Percentiles rank a stretch among this genome's conserved stretches.
phyloP scores from a whole-genome alignment of 2,329 filamentous ascomycete genomes.

The Myriosclerotinia duriaeana region DNA sequence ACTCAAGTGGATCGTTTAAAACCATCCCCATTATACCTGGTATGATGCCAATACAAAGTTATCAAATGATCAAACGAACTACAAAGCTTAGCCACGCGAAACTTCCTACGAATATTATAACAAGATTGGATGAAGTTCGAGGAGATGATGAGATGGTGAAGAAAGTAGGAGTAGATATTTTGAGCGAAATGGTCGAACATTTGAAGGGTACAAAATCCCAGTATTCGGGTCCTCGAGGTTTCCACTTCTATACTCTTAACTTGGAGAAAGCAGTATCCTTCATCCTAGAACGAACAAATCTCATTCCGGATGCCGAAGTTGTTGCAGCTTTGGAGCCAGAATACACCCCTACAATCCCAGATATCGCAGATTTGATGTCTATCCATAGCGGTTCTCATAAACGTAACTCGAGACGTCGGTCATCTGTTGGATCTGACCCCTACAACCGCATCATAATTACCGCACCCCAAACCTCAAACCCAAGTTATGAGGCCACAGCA shows the following conservation, averaged over 20 bases:
- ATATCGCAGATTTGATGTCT: conserved; percentile 38
- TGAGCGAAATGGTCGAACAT: conserved; percentile 79
- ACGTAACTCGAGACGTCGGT: conserved; percentile 31
- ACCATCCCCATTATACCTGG: conserved; percentile 88
- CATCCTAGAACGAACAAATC: conserved; percentile 78
- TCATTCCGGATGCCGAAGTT: conserved; percentile 65
- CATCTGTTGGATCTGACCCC: conserved; percentile 75
- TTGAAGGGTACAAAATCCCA: conserved; percentile 63
- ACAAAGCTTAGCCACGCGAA: conserved; percentile 91
- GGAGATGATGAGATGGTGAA: conserved; percentile 82
- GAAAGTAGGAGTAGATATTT: conserved; percentile 73
- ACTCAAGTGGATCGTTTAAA: conserved; percentile 83
- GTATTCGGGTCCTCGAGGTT: conserved; percentile 66
- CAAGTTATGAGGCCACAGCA: conserved; percentile 70
- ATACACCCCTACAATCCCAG: conserved; percentile 43
- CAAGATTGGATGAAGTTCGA: conserved; percentile 69
- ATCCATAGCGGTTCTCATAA: conserved; percentile 18
- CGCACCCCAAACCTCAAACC: conserved; percentile 56
- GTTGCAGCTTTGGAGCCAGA: conserved; percentile 44
- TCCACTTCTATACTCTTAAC: conserved; percentile 97
- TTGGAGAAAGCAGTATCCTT: conserved; percentile 94
- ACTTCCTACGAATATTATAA: conserved; percentile 69
- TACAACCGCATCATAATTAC: conserved; percentile 86
- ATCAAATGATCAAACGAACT: conserved; percentile 90
- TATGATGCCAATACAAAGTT: conserved; percentile 96